phyloP scores from a whole-genome alignment of 176 grass and related monocot genomes.

The Urochloa ruziziensis region DNA sequence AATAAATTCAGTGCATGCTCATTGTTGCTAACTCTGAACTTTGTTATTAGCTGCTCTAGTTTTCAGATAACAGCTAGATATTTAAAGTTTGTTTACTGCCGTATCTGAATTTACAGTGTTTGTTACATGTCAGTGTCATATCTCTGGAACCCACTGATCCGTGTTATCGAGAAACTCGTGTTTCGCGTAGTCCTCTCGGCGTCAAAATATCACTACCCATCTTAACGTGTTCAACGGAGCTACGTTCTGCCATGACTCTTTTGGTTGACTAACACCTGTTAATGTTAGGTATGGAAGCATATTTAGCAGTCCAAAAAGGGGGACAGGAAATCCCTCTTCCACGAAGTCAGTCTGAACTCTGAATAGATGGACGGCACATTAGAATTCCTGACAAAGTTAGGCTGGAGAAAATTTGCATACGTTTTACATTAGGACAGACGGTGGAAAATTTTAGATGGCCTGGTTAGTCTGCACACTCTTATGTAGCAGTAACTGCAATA shows the following conservation, averaged over 20 bases:
- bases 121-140: neutral
- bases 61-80: neutral
- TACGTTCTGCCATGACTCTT: neutral
- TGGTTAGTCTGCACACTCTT: neutral
- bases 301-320: neutral
- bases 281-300: constrained; percentile 16
- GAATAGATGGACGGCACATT: neutral
- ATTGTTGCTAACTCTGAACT: neutral
- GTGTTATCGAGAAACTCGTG: neutral
- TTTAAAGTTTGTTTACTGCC: neutral
- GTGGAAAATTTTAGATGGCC: neutral
- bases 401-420: neutral
- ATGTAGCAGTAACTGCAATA: neutral
- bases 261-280: neutral
- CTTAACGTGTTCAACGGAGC: neutral
- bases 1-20: neutral
- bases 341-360: constrained; percentile 6
- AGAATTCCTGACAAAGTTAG: constrained; percentile 6
- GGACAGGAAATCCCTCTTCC: neutral
- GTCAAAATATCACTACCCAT: neutral
- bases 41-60: neutral
- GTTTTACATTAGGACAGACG: neutral
- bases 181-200: neutral
- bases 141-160: neutral
- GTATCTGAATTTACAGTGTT: neutral